phyloP scores from a whole-genome alignment of 176 grass and related monocot species.

The Pontederia paniculata region DNA sequence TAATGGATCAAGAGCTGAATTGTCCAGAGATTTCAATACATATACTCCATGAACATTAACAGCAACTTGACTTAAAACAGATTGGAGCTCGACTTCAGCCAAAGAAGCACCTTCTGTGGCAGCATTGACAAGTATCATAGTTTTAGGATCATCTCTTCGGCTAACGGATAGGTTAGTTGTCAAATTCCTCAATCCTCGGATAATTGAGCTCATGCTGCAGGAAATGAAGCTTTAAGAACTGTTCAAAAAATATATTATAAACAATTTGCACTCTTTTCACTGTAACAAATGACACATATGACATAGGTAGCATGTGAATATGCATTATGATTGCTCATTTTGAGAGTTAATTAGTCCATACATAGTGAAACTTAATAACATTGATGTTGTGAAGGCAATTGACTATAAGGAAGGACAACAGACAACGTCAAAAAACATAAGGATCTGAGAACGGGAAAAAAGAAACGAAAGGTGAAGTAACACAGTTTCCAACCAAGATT shows the following conservation, averaged over 20 bases:
- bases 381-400: too few species aligned
- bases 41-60: conserved; percentile 39
- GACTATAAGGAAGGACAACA: too few species aligned
- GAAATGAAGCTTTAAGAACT: not conserved
- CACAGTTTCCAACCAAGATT: too few species aligned
- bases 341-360: too few species aligned
- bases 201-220: conserved; percentile 41
- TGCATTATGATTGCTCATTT: too few species aligned
- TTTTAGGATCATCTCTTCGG: conserved; percentile 40
- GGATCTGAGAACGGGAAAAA: too few species aligned
- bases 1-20: not conserved
- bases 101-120: conserved; percentile 32
- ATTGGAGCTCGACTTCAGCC: conserved; percentile 24
- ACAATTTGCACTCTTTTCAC: too few species aligned
- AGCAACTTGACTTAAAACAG: conserved; percentile 19
- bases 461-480: too few species aligned
- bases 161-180: conserved; percentile 38
- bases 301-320: too few species aligned
- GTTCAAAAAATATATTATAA: not conserved
- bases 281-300: too few species aligned
- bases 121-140: conserved; percentile 38
- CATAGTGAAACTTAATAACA: too few species aligned
- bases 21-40: conserved; percentile 25
- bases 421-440: too few species aligned
- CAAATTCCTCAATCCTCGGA: conserved; percentile 44